These are phyloP conservation scores for Melampsora larici-populina DNA, from an alignment of 1,284 basidiomycete genomes.

Conservation along the genomic window DNA sequence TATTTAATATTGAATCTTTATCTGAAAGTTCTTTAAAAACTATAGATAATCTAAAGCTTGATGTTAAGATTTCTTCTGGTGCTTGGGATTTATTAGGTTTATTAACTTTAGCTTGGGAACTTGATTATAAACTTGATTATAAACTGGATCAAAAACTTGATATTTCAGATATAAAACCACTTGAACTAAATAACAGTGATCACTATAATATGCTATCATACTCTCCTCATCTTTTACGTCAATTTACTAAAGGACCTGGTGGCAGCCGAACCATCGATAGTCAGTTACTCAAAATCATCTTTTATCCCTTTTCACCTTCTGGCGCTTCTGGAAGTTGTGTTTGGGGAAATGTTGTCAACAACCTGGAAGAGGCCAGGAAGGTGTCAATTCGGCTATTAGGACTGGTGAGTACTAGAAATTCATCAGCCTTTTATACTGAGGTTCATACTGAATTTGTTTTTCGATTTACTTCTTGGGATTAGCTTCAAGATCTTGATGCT, in stretches of 20 bases:
- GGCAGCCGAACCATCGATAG: slow-evolving; percentile 13
- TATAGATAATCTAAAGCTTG: not conserved
- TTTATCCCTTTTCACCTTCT: slow-evolving; percentile 13
- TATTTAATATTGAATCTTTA: not conserved
- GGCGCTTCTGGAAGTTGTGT: slow-evolving; percentile 5
- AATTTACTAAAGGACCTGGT: slow-evolving; percentile 4
- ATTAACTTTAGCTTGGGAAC: slow-evolving; percentile 27
- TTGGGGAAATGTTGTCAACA: slow-evolving; percentile 25
- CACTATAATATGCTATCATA: not conserved
- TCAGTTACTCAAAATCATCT: slow-evolving; percentile 26
- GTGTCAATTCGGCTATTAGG: slow-evolving; percentile 29
- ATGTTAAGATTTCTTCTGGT: slow-evolving; percentile 9
- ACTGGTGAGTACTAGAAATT: slow-evolving; percentile 6
- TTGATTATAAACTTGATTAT: slow-evolving; percentile 19
- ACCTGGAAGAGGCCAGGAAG: slow-evolving; percentile 3
- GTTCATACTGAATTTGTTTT: not conserved
- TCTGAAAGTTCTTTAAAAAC: not conserved
- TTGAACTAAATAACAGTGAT: not conserved
- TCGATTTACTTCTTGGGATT: not conserved
- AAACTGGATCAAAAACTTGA: no score
- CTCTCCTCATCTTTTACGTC: slow-evolving; percentile 30
- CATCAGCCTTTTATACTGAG: no score
- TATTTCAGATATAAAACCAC: not conserved
- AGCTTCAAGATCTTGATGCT: not conserved
- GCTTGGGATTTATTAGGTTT: slow-evolving; percentile 32